Conservation (phyloP, 2,329 filamentous ascomycete genomes). For the Curvularia sp. region DNA sequence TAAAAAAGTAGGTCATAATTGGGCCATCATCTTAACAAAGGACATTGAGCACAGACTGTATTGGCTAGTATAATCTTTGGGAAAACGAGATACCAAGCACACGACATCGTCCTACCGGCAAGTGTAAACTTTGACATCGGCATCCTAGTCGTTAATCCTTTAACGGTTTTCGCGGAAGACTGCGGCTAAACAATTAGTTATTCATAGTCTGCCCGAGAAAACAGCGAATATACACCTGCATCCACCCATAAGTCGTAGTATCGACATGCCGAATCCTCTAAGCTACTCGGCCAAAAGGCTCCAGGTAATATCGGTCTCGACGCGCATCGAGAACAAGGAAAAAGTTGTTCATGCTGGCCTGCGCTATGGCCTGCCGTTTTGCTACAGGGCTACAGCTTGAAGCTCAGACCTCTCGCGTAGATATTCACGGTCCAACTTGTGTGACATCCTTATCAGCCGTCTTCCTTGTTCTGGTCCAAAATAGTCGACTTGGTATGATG, state of each 20-base stretch:
- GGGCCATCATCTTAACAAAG: background rate
- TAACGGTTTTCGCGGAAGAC: background rate
- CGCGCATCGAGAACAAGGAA: background rate
- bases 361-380: constrained; percentile 8
- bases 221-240: constrained; percentile 1
- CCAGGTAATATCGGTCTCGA: background rate
- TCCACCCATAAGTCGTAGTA: constrained; percentile 1
- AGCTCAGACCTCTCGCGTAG: constrained; percentile 18
- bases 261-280: constrained; percentile 1
- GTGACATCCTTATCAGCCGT: constrained; percentile 14
- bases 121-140: background rate
- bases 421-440: constrained; percentile 6
- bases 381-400: background rate
- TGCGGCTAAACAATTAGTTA: background rate
- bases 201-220: background rate
- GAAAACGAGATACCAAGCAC: background rate
- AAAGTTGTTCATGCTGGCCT: background rate
- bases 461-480: constrained; percentile 2
- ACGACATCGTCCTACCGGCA: background rate
- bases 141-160: background rate
- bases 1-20: background rate
- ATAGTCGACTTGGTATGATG: background rate
- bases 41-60: constrained; percentile 1
- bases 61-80: background rate
- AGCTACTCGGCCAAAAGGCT: constrained; percentile 1